Evolutionary conservation across 2,329 filamentous ascomycete species (phyloP), one percentile per base, ranked within the genome.

Genomic region (Nothomitra cinnamomea): DNA sequence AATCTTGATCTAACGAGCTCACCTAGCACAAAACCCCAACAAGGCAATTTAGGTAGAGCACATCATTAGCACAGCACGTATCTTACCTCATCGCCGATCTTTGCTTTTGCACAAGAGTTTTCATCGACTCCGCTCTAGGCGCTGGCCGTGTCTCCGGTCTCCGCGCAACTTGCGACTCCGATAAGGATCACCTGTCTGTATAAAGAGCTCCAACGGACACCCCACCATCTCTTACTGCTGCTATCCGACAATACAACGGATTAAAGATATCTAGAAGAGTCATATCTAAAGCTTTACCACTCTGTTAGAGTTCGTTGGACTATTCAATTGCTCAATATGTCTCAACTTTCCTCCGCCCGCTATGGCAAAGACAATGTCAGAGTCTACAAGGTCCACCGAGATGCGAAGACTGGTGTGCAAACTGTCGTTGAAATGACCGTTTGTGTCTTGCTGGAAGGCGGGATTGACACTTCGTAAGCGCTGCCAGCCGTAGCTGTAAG

Each of bases 391-490:
- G 88, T 95, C 63, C 77, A 94, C 64, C 81, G 80, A 62, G 81
- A 96, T 67, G 73, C 80, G 65, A 73, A 80, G 62, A 83, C 85
- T 17, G 84, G 85, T 54, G 74, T 80, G 21, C 90, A 98, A 69
- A 85, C 82, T 6, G 86, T 96, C 60, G 85, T 84, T 42, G 92
- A 98, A 70, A 94, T 95, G 83, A 95, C 88, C 41, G 85, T 98
- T 61, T 86, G 86, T 71, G 87, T 88, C 58, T 76, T 96, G 52
- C 79, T 98, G 28, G 88, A 96, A 72, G 92, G 92, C 61, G 85
- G 88, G 56, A 95, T 98, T 61, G 86, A 92, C 53, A 79, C 74
- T 54, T 86, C 85, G 80, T 86, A 73, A 66, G 80, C 17, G 53
- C 54, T 12, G 12, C 24, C 21, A 54, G 22, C 38, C 24, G 52